Evolutionary conservation across 78 protist species (phyloP), one percentile per base, ranked within the genome.

Genomic region (Dictyostelium intermedium): DNA sequence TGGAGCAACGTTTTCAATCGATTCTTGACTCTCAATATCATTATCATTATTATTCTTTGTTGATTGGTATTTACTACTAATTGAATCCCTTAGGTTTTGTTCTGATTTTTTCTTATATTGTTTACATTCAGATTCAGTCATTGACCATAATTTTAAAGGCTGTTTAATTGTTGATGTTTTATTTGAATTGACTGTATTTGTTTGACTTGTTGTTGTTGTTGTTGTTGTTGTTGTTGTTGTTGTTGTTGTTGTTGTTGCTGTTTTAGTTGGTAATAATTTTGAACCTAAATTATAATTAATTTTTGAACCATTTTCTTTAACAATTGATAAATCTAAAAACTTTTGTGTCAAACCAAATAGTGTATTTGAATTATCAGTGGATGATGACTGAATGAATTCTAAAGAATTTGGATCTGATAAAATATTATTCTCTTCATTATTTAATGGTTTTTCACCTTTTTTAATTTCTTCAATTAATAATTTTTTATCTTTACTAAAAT

Each of bases 91-190:
- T 18, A 86, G 1, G 25, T 45, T 3, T 56, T 45, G 60, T 60
- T 86, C 92, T 39, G 92, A 16, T 45, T 50, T 74, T 5, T 41
- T 86, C 25, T 66, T 74, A 56, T 86, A 86, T 35, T 86, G 84
- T 86, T 86, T 86, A 27, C 32, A 18, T 86, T 86, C 77, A 3
- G 43, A 14, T 6, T 74, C 85, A 5, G 34, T 78, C 84, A 86
- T 77, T 53, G 92, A 60, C 92, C 92, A 86, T 61, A 86, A 43
- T 61, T 61, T 86, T 35, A 78, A 60, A 5, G 41, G 45, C 4
- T 23, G 34, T 16, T 74, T 74, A 47, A 47, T 50, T 39, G n/a
- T 43, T 43, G 61, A 7, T 8, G 34, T 43, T 23, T n/a, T n/a
- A n/a, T n/a, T n/a, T n/a, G n/a, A n/a, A n/a, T n/a, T n/a, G n/a